Evolutionary conservation across 768 basidiomycete species (phyloP).

Genomic region (Suillus bovinus): DNA sequence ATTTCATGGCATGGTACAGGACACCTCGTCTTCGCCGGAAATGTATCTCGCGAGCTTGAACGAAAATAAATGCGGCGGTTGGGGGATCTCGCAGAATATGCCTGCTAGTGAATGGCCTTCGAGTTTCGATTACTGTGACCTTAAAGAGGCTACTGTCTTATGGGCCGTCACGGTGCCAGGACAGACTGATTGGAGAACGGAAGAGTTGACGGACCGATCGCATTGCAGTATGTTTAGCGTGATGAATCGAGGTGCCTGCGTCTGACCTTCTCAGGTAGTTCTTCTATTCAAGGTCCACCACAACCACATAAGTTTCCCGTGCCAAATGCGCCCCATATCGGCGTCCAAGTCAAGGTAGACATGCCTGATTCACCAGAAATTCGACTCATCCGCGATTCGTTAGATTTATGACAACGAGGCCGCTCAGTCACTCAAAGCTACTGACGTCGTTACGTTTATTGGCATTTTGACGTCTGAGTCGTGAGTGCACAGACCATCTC

Average conservation of each 20-base stretch:
- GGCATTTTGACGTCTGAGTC: slow-evolving; percentile 70
- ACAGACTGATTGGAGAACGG: slow-evolving; percentile 56
- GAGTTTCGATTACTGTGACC: slow-evolving; percentile 44
- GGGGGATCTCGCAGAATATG: slow-evolving; percentile 56
- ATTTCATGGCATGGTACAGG: slow-evolving; percentile 81
- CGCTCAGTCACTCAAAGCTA: slow-evolving; percentile 51
- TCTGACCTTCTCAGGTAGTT: slow-evolving; percentile 19
- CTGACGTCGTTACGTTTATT: slow-evolving; percentile 67
- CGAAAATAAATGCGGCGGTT: slow-evolving; percentile 61
- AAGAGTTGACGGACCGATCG: slow-evolving; percentile 26
- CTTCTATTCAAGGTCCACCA: slow-evolving; percentile 26
- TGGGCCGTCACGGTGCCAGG: slow-evolving; percentile 81
- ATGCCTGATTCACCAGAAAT: background rate
- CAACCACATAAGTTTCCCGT: slow-evolving; percentile 67
- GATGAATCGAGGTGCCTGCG: too few relatives aligned
- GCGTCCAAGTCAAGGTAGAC: slow-evolving; percentile 68
- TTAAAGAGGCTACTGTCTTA: slow-evolving; percentile 62
- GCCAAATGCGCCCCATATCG: slow-evolving; percentile 55
- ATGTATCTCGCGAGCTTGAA: slow-evolving; percentile 59
- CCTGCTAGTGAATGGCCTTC: slow-evolving; percentile 11
- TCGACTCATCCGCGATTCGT: slow-evolving; percentile 1
- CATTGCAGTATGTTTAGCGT: slow-evolving; percentile 19
- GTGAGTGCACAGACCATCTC: slow-evolving; percentile 40
- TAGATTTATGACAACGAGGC: slow-evolving; percentile 60
- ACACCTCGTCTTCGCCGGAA: slow-evolving; percentile 72